A percentile compares a stretch with the other conserved stretches of the same genome.
Conservation (phyloP, 2,329 filamentous ascomycete species). For the Curvularia spicifera region DNA sequence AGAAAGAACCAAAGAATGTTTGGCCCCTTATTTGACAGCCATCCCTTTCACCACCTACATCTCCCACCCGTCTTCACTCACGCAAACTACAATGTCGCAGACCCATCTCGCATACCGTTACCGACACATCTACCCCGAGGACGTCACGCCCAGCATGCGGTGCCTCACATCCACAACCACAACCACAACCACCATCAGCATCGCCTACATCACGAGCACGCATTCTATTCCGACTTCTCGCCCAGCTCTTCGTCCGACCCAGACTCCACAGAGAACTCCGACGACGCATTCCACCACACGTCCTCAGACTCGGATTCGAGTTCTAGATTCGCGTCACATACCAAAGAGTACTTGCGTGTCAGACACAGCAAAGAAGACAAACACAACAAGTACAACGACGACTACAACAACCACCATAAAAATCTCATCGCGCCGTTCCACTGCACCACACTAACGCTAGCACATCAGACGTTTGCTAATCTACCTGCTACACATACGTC, state of each 20-base stretch:
- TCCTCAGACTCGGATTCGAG: background rate
- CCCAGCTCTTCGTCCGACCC: background rate
- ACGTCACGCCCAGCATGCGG: background rate
- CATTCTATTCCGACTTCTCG: background rate
- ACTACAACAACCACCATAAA: background rate
- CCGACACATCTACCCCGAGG: background rate
- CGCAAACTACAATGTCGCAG: slow-evolving; percentile 2
- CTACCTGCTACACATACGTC: background rate
- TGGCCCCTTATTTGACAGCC: slow-evolving; percentile 1
- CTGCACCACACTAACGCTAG: background rate
- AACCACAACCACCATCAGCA: background rate
- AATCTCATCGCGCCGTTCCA: background rate
- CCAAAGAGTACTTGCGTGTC: no score
- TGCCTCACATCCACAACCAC: background rate
- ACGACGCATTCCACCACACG: no score
- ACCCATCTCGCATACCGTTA: background rate
- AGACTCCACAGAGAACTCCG: background rate
- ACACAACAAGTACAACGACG: background rate
- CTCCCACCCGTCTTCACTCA: slow-evolving; percentile 3
- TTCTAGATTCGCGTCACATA: background rate
- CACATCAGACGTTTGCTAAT: background rate
- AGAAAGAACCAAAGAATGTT: slow-evolving; percentile 9
- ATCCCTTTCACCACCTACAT: slow-evolving; percentile 10
- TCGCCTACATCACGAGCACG: background rate
- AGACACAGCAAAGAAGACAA: background rate